Evolutionary conservation across 2,329 filamentous ascomycete species (phyloP).

Genomic region (Dactylonectria estremocensis): DNA sequence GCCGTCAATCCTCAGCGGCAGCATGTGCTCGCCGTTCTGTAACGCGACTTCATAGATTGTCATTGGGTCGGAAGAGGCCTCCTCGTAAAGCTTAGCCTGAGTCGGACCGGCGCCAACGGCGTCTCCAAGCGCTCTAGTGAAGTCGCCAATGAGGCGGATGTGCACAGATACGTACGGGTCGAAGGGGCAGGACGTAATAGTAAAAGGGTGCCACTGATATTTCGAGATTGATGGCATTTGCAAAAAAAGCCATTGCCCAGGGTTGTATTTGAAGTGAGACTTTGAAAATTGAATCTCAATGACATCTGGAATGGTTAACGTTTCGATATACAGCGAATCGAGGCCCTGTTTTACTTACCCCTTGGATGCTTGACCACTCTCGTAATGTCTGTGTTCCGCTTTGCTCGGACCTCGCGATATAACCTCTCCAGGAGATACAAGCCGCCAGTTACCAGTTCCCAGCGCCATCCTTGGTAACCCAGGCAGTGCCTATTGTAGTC

Average conservation of each 20-base stretch:
- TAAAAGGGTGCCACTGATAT: constrained; percentile 98
- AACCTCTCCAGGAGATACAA: constrained; percentile 91
- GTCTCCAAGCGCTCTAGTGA: constrained; percentile 91
- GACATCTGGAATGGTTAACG: constrained; percentile 92
- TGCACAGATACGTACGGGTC: constrained; percentile 96
- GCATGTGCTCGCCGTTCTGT: constrained; percentile 94
- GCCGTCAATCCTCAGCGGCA: constrained; percentile 88
- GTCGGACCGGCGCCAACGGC: constrained; percentile 92
- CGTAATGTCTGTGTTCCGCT: constrained; percentile 88
- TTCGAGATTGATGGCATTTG: constrained; percentile 91
- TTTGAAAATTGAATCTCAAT: constrained; percentile 98
- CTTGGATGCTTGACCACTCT: constrained; percentile 76
- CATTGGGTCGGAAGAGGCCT: constrained; percentile 80
- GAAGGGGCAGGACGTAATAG: constrained; percentile 97
- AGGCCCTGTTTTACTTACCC: constrained; percentile 1
- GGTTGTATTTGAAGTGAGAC: constrained; percentile 97
- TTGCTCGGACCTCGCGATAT: constrained; percentile 89
- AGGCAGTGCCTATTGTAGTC: constrained; percentile 93
- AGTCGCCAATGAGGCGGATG: constrained; percentile 96
- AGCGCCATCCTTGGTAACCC: constrained; percentile 96
- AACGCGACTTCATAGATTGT: constrained; percentile 99
- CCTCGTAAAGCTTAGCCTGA: constrained; percentile 91
- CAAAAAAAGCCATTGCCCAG: constrained; percentile 97
- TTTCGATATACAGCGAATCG: constrained; percentile 3
- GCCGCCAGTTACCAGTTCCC: constrained; percentile 90